Base-by-base conservation (phyloP, 345 rosid genomes). In the Syzygium aqueum region DNA sequence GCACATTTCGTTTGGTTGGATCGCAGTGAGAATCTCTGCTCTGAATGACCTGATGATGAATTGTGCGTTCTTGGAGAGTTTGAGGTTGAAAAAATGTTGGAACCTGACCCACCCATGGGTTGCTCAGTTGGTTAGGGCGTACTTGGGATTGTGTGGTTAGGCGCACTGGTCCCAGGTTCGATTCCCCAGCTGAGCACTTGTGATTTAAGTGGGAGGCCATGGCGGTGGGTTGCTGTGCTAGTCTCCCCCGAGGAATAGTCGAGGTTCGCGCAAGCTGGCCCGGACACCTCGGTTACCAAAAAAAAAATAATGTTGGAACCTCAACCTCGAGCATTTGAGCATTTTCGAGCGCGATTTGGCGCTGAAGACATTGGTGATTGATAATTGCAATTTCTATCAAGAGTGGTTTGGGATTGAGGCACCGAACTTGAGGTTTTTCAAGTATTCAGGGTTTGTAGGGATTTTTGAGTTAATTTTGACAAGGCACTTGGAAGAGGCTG, bases 1-100 rank as follows among this genome's bases (percentile, higher is more conserved):
- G 89, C 56, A 61, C 4, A 84, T 95, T 37, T 90, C 89, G 40
- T 25, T 94, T 1, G 94, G 91, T 2, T 91, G 92, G 93, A 87
- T 92, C 5, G 23, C 49, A 51, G 33, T 94, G 16, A 85, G n/a
- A 1, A 3, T 30, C 2, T 49, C 10, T 11, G 28, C 91, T 1
- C 12, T 93, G 6, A 9, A 27, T 14, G 5, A 8, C n/a, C n/a
- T n/a, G n/a, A n/a, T n/a, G n/a, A 8, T 13, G 17, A 28, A 49
- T 5, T 86, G 90, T 87, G 91, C 89, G 2, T 25, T 49, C 86
- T 53, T 95, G 25, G 90, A 90, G 90, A 89, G 87, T 73, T 54
- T 94, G 83, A 88, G 43, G 25, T 40, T 94, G 14, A 90, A 83
- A n/a, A 77, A 86, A 6, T 95, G 97, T 22, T n/a, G n/a, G n/a